Conservation (phyloP, 306 rosid genomes). For the Corylus avellana region DNA sequence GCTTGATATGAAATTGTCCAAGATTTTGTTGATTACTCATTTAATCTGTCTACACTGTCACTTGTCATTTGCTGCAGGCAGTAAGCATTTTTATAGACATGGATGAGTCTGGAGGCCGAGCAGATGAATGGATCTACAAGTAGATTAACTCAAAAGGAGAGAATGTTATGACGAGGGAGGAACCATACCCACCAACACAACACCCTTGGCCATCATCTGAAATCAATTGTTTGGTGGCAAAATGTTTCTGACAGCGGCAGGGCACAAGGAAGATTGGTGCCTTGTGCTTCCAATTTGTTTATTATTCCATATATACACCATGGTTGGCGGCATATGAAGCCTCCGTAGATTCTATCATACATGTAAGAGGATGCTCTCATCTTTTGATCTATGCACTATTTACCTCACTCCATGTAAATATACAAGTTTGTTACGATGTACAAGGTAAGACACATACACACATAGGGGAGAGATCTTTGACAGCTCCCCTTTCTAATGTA, state of each 20-base stretch:
- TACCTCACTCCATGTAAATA: background rate
- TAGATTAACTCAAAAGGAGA: conserved; percentile 29
- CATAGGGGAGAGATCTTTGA: too few relatives aligned
- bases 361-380: background rate
- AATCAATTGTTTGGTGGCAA: conserved; percentile 9
- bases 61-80: conserved; percentile 53
- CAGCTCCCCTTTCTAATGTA: too few relatives aligned
- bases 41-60: background rate
- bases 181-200: conserved; percentile 19
- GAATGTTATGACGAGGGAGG: conserved; percentile 1
- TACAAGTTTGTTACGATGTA: background rate
- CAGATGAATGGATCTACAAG: conserved; percentile 94
- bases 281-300: background rate
- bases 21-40: background rate
- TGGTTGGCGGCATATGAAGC: background rate
- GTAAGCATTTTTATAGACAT: conserved; percentile 96
- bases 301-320: background rate
- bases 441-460: background rate
- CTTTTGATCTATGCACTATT: background rate
- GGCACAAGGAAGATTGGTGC: conserved; percentile 19
- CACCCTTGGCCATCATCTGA: conserved; percentile 8
- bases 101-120: conserved; percentile 90
- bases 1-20: too few relatives aligned
- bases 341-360: background rate
- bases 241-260: conserved; percentile 30